Conservation (phyloP, 2,329 filamentous ascomycete genomes). For the Penicillium psychrosexuale region DNA sequence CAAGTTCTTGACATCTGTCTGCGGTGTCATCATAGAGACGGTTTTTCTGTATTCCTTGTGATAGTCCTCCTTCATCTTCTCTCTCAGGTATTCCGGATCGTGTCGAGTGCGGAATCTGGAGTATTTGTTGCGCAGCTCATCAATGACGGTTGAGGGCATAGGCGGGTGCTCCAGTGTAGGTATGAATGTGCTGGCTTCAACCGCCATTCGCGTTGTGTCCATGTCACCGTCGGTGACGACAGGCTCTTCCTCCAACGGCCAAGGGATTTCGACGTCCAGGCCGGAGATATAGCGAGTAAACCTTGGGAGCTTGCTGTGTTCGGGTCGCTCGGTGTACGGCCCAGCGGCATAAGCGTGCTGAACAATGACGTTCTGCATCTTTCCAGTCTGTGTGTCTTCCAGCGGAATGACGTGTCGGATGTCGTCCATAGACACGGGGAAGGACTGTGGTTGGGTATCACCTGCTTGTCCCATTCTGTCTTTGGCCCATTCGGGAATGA, state of each 20-base stretch:
- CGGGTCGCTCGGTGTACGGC: slow-evolving; percentile 51
- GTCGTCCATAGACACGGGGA: slow-evolving; percentile 64
- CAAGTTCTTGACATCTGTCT: slow-evolving; percentile 42
- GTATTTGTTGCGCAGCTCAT: slow-evolving; percentile 83
- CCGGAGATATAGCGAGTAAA: slow-evolving; percentile 62
- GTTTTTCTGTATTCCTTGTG: slow-evolving; percentile 46
- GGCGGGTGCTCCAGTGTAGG: slow-evolving; percentile 75
- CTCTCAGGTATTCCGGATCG: slow-evolving; percentile 67
- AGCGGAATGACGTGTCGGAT: slow-evolving; percentile 80
- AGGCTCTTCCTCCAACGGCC: slow-evolving; percentile 59
- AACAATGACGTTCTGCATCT: slow-evolving; percentile 71
- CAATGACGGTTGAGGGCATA: slow-evolving; percentile 72
- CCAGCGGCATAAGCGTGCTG: slow-evolving; percentile 61
- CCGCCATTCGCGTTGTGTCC: slow-evolving; percentile 74
- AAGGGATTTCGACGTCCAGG: slow-evolving; percentile 70
- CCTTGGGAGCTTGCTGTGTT: slow-evolving; percentile 42
- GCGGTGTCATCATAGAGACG: slow-evolving; percentile 48
- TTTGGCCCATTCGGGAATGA: slow-evolving; percentile 39
- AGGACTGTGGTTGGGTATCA: slow-evolving; percentile 49
- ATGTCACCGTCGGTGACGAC: slow-evolving; percentile 53
- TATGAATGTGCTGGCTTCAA: slow-evolving; percentile 71
- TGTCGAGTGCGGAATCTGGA: slow-evolving; percentile 78
- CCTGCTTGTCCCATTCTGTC: slow-evolving; percentile 38
- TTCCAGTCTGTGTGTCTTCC: slow-evolving; percentile 61
- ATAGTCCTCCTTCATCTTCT: slow-evolving; percentile 60